Conservation (phyloP, 164 flowering plant genomes). For the Dillenia suffruticosa region DNA sequence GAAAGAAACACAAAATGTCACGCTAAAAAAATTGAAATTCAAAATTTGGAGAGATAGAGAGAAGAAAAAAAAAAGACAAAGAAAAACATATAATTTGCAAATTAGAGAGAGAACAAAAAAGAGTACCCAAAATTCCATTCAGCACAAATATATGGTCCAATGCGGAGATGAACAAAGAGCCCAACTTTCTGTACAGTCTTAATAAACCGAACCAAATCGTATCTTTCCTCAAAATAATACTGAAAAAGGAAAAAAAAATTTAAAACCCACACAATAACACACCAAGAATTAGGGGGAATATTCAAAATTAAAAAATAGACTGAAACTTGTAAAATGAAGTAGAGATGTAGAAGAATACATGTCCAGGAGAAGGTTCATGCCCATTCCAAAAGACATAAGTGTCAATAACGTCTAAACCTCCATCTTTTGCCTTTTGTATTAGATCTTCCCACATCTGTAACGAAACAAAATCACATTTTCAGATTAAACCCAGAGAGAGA, state of each 20-base stretch:
- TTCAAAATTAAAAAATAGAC: background rate
- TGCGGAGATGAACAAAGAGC: constrained; percentile 67
- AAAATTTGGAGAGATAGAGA: background rate
- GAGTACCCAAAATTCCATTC: constrained; percentile 93
- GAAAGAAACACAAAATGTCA: background rate
- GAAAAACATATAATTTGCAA: background rate
- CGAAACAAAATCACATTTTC: background rate
- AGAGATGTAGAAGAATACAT: constrained; percentile 30
- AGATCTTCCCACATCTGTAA: constrained; percentile 59
- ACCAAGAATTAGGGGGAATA: background rate
- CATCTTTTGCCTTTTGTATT: constrained; percentile 49
- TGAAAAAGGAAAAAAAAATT: constrained; percentile 10
- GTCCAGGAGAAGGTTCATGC: constrained; percentile 74
- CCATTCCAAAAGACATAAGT: constrained; percentile 79
- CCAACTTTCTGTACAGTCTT: constrained; percentile 65
- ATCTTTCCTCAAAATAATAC: constrained; percentile 75
- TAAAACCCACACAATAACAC: background rate
- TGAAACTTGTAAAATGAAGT: background rate
- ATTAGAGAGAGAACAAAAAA: background rate
- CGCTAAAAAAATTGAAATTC: background rate
- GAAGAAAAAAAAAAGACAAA: background rate
- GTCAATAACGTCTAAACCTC: constrained; percentile 56
- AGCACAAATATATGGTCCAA: constrained; percentile 91
- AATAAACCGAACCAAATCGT: constrained; percentile 67
- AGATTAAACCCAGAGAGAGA: background rate